phyloP scores from a whole-genome alignment of 2,329 filamentous ascomycete species.

The Beauveria sp. region DNA sequence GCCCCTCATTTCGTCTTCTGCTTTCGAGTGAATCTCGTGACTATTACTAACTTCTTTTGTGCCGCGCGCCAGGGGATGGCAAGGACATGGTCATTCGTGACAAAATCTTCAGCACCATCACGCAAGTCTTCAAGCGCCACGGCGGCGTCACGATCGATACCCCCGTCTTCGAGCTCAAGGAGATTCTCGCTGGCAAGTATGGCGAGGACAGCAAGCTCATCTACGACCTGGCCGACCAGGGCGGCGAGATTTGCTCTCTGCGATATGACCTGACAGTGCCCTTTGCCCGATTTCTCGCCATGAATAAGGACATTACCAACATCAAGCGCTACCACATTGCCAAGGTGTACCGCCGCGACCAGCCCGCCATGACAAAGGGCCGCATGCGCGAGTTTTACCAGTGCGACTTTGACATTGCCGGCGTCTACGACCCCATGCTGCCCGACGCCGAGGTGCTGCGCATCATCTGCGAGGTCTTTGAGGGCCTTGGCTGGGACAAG shows the following conservation, averaged over 20 bases:
- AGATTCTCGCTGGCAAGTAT: conserved; percentile 84
- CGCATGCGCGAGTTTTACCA: conserved; percentile 96
- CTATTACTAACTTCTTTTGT: not conserved
- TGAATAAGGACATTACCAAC: conserved; percentile 73
- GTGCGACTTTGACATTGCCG: conserved; percentile 94
- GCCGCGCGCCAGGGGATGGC: conserved; percentile 49
- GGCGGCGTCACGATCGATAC: conserved; percentile 75
- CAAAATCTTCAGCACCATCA: conserved; percentile 70
- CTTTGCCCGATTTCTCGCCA: conserved; percentile 86
- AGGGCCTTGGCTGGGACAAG: conserved; percentile 65
- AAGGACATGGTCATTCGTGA: conserved; percentile 74
- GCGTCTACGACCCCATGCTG: conserved; percentile 80
- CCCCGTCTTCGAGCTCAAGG: conserved; percentile 76
- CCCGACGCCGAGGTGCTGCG: conserved; percentile 84
- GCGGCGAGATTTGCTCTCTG: conserved; percentile 66
- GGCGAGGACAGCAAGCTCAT: conserved; percentile 90
- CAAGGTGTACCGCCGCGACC: conserved; percentile 58
- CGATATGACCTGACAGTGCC: conserved; percentile 85
- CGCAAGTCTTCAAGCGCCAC: conserved; percentile 74
- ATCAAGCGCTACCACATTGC: conserved; percentile 95
- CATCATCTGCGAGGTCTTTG: conserved; percentile 79
- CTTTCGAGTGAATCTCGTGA: not conserved
- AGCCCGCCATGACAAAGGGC: conserved; percentile 70
- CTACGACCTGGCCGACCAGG: conserved; percentile 81
- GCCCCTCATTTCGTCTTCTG: not conserved